Base-by-base conservation (phyloP, 78 protist genomes). In the Thecamonas trahens region DNA sequence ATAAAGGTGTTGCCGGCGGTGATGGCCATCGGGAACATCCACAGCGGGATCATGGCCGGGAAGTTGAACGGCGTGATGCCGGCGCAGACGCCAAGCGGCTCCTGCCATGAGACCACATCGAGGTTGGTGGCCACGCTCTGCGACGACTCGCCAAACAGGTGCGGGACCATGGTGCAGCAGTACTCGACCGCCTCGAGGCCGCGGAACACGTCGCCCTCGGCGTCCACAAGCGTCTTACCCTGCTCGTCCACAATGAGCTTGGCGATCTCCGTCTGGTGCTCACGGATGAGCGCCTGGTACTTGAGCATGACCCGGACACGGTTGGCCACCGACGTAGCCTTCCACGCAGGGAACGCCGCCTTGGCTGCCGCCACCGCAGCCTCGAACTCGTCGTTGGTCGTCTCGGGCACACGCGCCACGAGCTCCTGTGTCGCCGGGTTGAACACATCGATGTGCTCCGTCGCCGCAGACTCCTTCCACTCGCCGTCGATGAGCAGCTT, bases 171-270 rank as follows among this genome's bases (percentile, higher is more conserved):
- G 24, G 64, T 26, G 85, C 93, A 87, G 13, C 97, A 82, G 74
- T 92, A 91, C 80, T 94, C 96, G 54, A 89, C 94, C 31, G 94
- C 96, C 86, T 38, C 71, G 26, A 73, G 54, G 57, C 93, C 93
- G 31, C 93, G 74, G 65, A 88, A 82, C 6, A 88, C 89, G 63
- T 88, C 93, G 42, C 93, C 93, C 58, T 70, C 64, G 24, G 97
- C 97, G 42, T 96, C 99, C 15, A 88, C 91, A 0, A 89, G 67
- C 24, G 96, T 91, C 91, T 96, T 96, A 65, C 99, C 99, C 64
- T 91, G 95, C 82, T 92, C 97, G 31, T 71, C 67, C 17, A 90
- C 79, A 67, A 95, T 87, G 62, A 53, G 14, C 37, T 71, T 49
- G 13, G 95, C 96, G 14, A 92, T 49, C 37, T 79, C 72, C 60